These are phyloP conservation scores for Tylopilus subfusipes DNA, from an alignment of 768 basidiomycete species.

Conservation along the genomic window DNA sequence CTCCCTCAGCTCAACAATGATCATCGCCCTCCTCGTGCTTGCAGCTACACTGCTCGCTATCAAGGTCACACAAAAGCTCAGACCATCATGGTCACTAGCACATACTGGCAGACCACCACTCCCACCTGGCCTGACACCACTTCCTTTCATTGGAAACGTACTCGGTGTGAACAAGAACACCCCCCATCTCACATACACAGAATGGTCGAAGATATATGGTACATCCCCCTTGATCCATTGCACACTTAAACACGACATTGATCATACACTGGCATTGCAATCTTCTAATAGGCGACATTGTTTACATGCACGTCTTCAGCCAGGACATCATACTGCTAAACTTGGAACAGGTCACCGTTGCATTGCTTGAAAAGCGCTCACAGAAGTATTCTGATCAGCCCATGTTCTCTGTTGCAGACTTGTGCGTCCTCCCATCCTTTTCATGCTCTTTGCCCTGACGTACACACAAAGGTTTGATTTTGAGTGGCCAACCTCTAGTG, in stretches of 20 bases:
- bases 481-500: constrained; percentile 10
- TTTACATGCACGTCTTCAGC: constrained; percentile 32
- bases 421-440: not conserved
- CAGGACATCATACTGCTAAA: constrained; percentile 50
- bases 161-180: constrained; percentile 6
- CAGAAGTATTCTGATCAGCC: constrained; percentile 43
- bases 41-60: too few species aligned
- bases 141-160: constrained; percentile 17
- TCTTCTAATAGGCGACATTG: not conserved
- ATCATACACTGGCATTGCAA: too few species aligned
- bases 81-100: too few species aligned
- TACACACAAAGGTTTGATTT: constrained; percentile 12
- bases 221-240: not conserved
- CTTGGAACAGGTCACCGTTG: constrained; percentile 39
- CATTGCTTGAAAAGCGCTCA: constrained; percentile 51
- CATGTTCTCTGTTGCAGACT: not conserved
- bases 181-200: constrained; percentile 15
- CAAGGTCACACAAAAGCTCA: too few species aligned
- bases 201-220: constrained; percentile 23
- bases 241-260: too few species aligned
- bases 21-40: too few species aligned
- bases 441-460: not conserved
- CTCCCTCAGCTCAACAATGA: too few species aligned
- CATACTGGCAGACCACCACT: too few species aligned
- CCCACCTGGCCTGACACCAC: constrained; percentile 13